Percentiles rank a stretch among this genome's conserved stretches.
These are phyloP conservation scores for Fusarium algeriense DNA, from an alignment of 2,329 filamentous ascomycete genomes.

Conservation along the genomic window DNA sequence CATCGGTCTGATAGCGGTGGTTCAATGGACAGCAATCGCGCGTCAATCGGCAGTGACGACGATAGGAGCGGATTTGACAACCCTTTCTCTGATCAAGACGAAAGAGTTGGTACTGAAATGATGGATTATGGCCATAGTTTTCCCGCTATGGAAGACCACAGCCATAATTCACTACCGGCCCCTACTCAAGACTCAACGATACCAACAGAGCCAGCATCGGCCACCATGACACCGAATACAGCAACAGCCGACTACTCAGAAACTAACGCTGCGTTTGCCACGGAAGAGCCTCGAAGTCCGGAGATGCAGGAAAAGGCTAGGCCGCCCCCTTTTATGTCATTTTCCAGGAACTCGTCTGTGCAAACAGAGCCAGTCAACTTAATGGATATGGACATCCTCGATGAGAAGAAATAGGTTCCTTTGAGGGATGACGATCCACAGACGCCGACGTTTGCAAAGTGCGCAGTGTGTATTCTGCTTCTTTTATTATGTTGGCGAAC, in stretches of 20 bases:
- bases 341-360: slow-evolving; percentile 35
- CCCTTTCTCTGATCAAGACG: slow-evolving; percentile 48
- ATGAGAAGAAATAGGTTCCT: slow-evolving; percentile 33
- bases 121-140: slow-evolving; percentile 31
- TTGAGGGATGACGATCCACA: not conserved
- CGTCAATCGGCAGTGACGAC: slow-evolving; percentile 60
- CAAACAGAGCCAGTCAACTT: slow-evolving; percentile 41
- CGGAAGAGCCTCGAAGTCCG: slow-evolving; percentile 49
- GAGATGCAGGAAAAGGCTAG: slow-evolving; percentile 60
- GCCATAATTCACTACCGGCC: slow-evolving; percentile 17
- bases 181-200: slow-evolving; percentile 24
- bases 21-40: slow-evolving; percentile 61
- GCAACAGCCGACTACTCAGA: slow-evolving; percentile 40
- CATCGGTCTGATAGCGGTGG: slow-evolving; percentile 60
- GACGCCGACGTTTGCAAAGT: not conserved
- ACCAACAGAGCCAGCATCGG: slow-evolving; percentile 43
- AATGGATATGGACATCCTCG: slow-evolving; percentile 56
- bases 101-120: slow-evolving; percentile 46
- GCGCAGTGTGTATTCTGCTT: not conserved
- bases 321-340: slow-evolving; percentile 45
- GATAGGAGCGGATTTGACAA: slow-evolving; percentile 50
- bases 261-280: not conserved
- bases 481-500: not conserved
- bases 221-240: slow-evolving; percentile 45
- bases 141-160: slow-evolving; percentile 26